These are phyloP conservation scores for Escovopsis sp. DNA, from an alignment of 2,329 filamentous ascomycete genomes.

Conservation along the genomic window DNA sequence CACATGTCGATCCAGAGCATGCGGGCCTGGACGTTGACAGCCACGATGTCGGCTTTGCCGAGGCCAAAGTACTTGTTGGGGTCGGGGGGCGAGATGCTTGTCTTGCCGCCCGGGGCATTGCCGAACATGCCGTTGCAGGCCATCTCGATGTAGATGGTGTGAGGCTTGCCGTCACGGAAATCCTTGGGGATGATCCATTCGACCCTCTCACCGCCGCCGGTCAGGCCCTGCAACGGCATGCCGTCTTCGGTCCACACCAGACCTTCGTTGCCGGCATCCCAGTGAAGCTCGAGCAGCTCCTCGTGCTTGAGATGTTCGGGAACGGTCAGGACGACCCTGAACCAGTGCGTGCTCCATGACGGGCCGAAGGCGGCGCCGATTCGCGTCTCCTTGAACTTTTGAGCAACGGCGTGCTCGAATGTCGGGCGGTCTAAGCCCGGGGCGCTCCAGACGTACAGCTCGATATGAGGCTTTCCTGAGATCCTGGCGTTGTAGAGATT, in stretches of 20 bases:
- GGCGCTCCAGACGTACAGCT: conserved; percentile 74
- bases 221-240: conserved; percentile 80
- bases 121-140: conserved; percentile 98
- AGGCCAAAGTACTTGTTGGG: conserved; percentile 73
- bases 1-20: conserved; percentile 84
- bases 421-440: conserved; percentile 65
- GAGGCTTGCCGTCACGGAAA: conserved; percentile 73
- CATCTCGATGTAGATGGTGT: conserved; percentile 93
- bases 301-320: conserved; percentile 59
- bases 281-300: conserved; percentile 82
- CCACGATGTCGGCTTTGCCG: conserved; percentile 67
- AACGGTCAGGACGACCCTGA: conserved; percentile 67
- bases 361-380: conserved; percentile 76
- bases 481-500: conserved; percentile 24
- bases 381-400: conserved; percentile 58
- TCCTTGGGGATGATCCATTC: conserved; percentile 81
- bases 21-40: conserved; percentile 72
- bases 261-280: conserved; percentile 92
- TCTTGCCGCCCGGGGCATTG: conserved; percentile 67
- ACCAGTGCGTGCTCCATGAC: conserved; percentile 97
- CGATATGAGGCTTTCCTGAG: conserved; percentile 60
- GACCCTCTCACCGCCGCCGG: conserved; percentile 71
- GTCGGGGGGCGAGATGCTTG: conserved; percentile 68
- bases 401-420: conserved; percentile 67
- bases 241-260: conserved; percentile 84